Conservation (phyloP, 495 filamentous ascomycete genomes). For the Durotheca rogersii region DNA sequence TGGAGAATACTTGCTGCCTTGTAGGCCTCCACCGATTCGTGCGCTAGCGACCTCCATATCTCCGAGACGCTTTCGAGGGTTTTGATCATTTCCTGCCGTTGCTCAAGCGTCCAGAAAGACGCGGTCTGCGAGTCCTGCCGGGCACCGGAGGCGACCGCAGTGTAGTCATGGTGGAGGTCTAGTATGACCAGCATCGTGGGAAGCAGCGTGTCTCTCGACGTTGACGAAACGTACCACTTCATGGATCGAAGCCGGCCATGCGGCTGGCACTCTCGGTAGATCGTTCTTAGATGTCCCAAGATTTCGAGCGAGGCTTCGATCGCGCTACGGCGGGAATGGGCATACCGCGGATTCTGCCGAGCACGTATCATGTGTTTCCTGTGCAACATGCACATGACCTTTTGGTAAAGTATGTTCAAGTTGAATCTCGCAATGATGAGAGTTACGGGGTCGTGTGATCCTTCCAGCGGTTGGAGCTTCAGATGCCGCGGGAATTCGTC, state of each 20-base stretch:
- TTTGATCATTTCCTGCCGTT: slow-evolving; percentile 71
- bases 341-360: slow-evolving; percentile 69
- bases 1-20: slow-evolving; percentile 76
- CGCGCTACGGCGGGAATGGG: slow-evolving; percentile 77
- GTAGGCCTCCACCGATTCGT: slow-evolving; percentile 82
- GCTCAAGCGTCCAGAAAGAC: slow-evolving; percentile 69
- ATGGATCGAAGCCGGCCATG: slow-evolving; percentile 69
- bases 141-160: slow-evolving; percentile 36
- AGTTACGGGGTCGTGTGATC: slow-evolving; percentile 70
- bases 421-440: slow-evolving; percentile 81
- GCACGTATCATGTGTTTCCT: slow-evolving; percentile 75
- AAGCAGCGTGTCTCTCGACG: slow-evolving; percentile 83
- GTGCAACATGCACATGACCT: slow-evolving; percentile 79
- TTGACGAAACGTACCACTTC: slow-evolving; percentile 70
- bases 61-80: slow-evolving; percentile 68
- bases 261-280: slow-evolving; percentile 72
- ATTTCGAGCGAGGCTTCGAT: slow-evolving; percentile 77
- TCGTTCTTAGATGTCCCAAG: slow-evolving; percentile 70
- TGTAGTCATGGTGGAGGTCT: slow-evolving; percentile 62
- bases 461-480: slow-evolving; percentile 65
- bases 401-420: slow-evolving; percentile 79
- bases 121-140: slow-evolving; percentile 47
- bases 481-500: slow-evolving; percentile 68
- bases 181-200: slow-evolving; percentile 87
- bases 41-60: slow-evolving; percentile 75